Percentiles rank a stretch among this genome's conserved stretches.
Evolutionary conservation across 257 asterid genomes (phyloP).

Genomic region (Primulina tabacum): DNA sequence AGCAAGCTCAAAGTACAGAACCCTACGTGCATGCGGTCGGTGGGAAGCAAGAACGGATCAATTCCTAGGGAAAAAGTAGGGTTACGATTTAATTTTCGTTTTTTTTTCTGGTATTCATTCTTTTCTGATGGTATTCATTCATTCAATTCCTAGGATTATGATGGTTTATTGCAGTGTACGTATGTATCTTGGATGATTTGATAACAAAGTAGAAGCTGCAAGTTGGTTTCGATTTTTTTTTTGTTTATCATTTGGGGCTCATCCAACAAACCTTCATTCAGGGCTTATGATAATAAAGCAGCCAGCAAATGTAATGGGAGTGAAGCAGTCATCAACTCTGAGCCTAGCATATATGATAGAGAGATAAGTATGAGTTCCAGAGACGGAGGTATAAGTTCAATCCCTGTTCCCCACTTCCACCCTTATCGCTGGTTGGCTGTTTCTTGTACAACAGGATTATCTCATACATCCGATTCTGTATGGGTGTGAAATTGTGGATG

Average conservation of each 20-base stretch:
- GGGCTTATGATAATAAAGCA: slow-evolving; percentile 78
- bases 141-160: no score
- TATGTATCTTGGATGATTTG: slow-evolving; percentile 63
- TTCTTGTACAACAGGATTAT: slow-evolving; percentile 1
- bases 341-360: slow-evolving; percentile 39
- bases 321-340: slow-evolving; percentile 69
- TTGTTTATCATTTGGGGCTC: slow-evolving; percentile 14
- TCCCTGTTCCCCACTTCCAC: slow-evolving; percentile 3
- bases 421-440: not conserved
- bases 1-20: slow-evolving; percentile 68
- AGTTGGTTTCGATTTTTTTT: slow-evolving; percentile 39
- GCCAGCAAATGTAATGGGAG: slow-evolving; percentile 59
- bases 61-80: slow-evolving; percentile 69
- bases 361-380: slow-evolving; percentile 36
- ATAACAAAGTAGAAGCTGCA: slow-evolving; percentile 69
- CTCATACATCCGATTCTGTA: slow-evolving; percentile 12
- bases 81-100: not conserved
- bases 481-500: slow-evolving; percentile 21
- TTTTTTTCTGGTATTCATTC: slow-evolving; percentile 11
- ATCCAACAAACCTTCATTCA: slow-evolving; percentile 39
- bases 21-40: slow-evolving; percentile 61
- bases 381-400: slow-evolving; percentile 44
- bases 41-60: slow-evolving; percentile 83
- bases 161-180: slow-evolving; percentile 54
- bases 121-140: no score